Conservation (phyloP, 371 early-diverging fungal species). For the Mortierella sp. region DNA sequence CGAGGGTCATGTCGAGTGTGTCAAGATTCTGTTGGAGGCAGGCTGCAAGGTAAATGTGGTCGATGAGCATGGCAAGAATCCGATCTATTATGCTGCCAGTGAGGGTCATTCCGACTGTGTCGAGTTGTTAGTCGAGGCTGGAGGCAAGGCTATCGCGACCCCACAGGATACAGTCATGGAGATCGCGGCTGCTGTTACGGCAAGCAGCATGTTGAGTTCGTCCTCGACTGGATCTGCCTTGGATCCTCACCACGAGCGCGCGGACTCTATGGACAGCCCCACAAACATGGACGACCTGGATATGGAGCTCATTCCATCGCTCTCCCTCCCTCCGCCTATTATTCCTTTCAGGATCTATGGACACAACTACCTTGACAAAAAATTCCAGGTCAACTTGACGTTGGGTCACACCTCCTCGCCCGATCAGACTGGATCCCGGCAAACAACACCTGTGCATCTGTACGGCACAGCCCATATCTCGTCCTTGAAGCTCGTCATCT, state of each 20-base stretch:
- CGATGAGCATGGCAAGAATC: conserved; percentile 89
- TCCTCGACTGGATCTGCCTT: not conserved
- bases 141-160: conserved; percentile 59
- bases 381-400: conserved; percentile 63
- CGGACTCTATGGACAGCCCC: conserved; percentile 63
- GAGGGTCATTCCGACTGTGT: conserved; percentile 90
- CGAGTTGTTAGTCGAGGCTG: conserved; percentile 52
- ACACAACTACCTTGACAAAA: conserved; percentile 93
- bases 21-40: conserved; percentile 83
- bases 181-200: conserved; percentile 12
- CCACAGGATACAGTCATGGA: conserved; percentile 41
- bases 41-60: conserved; percentile 81
- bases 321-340: conserved; percentile 89
- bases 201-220: conserved; percentile 20
- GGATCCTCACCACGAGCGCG: conserved; percentile 43
- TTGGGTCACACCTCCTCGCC: conserved; percentile 37
- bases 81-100: conserved; percentile 94
- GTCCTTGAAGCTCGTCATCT: conserved; percentile 68
- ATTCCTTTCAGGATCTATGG: conserved; percentile 97
- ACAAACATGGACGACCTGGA: conserved; percentile 42
- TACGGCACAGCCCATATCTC: conserved; percentile 79
- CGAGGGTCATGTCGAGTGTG: conserved; percentile 91
- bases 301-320: conserved; percentile 62
- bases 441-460: conserved; percentile 66
- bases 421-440: conserved; percentile 22